These are phyloP conservation scores for Umbilicaria muhlenbergii DNA, from an alignment of 495 filamentous ascomycete species.

Conservation along the genomic window DNA sequence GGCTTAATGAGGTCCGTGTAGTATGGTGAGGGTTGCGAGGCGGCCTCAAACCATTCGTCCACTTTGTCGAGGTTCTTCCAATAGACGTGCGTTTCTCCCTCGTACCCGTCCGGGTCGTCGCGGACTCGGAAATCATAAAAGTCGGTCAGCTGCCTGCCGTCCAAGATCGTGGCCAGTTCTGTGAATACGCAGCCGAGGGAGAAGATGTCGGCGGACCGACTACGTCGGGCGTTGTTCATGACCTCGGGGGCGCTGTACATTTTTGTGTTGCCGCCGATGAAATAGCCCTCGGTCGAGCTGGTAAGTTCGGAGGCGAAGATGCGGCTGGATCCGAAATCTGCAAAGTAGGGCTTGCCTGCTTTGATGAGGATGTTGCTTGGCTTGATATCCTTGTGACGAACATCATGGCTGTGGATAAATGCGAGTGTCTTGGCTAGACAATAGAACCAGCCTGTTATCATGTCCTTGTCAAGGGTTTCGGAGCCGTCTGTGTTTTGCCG, in stretches of 20 bases:
- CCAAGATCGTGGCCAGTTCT: neutral
- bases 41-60: too few relatives aligned
- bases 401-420: conserved; percentile 19
- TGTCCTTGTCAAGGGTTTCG: too few relatives aligned
- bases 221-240: neutral
- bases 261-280: neutral
- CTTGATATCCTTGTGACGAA: conserved; percentile 2
- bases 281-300: neutral
- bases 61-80: too few relatives aligned
- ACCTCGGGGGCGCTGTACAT: too few relatives aligned
- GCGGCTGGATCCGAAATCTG: conserved; percentile 5
- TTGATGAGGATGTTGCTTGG: conserved; percentile 7
- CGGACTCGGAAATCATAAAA: neutral
- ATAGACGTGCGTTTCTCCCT: too few relatives aligned
- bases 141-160: neutral
- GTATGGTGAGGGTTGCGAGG: conserved; percentile 8
- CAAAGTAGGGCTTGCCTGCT: neutral
- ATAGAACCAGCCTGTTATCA: conserved; percentile 15
- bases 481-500: too few relatives aligned
- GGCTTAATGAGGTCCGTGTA: conserved; percentile 13
- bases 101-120: neutral
- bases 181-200: conserved; percentile 3
- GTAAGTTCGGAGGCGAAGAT: neutral
- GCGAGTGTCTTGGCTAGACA: conserved; percentile 20
- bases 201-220: conserved; percentile 1